A percentile compares a stretch with the other conserved stretches of the same genome.
Evolutionary conservation across 2,329 filamentous ascomycete species (phyloP).

Genomic region (Zasmidium angulare): DNA sequence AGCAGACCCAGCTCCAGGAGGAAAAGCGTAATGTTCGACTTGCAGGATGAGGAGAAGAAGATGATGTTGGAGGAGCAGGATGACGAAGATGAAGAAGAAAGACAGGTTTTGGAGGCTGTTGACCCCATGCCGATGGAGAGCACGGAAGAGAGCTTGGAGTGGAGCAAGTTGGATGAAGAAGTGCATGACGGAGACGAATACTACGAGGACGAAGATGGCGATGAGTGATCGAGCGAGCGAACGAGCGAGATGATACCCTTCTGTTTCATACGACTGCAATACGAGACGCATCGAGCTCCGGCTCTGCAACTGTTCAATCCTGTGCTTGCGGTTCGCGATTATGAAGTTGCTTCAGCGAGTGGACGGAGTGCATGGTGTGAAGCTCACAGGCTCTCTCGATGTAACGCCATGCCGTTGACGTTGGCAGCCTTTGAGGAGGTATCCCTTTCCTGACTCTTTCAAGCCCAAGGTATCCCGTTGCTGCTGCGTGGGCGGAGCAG

Average conservation of each 20-base stretch:
- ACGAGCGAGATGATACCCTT: background rate
- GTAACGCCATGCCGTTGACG: too few species aligned
- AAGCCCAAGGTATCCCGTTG: background rate
- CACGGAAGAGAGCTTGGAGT: conserved; percentile 25
- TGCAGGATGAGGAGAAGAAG: conserved; percentile 23
- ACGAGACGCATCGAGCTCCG: background rate
- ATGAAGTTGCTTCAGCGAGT: too few species aligned
- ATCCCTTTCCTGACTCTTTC: background rate
- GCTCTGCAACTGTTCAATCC: background rate
- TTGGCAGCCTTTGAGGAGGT: too few species aligned
- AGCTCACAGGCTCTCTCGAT: too few species aligned
- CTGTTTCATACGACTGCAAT: background rate
- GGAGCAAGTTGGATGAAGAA: conserved; percentile 27
- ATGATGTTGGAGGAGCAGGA: conserved; percentile 17
- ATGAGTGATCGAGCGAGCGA: conserved; percentile 9
- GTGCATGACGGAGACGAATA: conserved; percentile 20
- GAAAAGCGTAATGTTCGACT: conserved; percentile 33
- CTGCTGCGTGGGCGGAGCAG: too few species aligned
- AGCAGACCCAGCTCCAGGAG: conserved; percentile 8
- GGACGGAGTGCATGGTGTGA: background rate
- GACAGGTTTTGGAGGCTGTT: conserved; percentile 19
- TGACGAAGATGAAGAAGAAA: conserved; percentile 13
- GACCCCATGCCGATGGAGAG: conserved; percentile 33
- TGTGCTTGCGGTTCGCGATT: too few species aligned
- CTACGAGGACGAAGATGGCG: conserved; percentile 20